Evolutionary conservation across 768 basidiomycete genomes (phyloP), one percentile per base, ranked within the genome.

Genomic region (Russula ochroleuca): DNA sequence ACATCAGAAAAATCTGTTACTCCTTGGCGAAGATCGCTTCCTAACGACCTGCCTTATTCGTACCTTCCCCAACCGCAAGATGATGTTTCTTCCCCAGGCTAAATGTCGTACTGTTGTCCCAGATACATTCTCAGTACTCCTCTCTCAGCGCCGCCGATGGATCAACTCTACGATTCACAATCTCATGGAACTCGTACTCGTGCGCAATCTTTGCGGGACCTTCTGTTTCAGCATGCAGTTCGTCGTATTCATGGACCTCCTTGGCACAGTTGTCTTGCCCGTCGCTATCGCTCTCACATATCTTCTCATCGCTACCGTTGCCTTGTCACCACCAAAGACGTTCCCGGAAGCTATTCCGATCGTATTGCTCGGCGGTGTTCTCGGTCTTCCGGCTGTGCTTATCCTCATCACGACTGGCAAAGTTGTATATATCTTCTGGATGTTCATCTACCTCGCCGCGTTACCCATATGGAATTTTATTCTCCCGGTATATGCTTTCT

Each of bases 141-240:
- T 99, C 21, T 98, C 97, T 1, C 97, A 99, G 73, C 92, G 97
- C 37, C 87, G 97, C 21, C 88, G 97, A 61, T 99, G 97, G 97
- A 98, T 99, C 78, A 98, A 98, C 75, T 98, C 96, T 17, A 98
- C 97, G 0, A 92, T 99, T 56, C 97, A 98, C 79, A 98, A 99
- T 74, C 85, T 99, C 56, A 98, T 98, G 94, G 97, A 99, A 74
- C 88, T 99, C 43, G 92, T 98, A 40, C 85, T 92, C 65, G 97
- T 99, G 45, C 92, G 91, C 68, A 94, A 99, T 72, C 83, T 98
- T 17, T 98, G 97, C 75, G 97, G 97, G 40, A 98, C 96, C 35
- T 99, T 99, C 77, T 99, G 97, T 80, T 98, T 98, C 78, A 97
- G 94, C 76, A 98, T 98, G 95, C 97, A 98, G 74, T 98, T 98